phyloP scores from a whole-genome alignment of 208 protist species.

The Trypanosoma avium region DNA sequence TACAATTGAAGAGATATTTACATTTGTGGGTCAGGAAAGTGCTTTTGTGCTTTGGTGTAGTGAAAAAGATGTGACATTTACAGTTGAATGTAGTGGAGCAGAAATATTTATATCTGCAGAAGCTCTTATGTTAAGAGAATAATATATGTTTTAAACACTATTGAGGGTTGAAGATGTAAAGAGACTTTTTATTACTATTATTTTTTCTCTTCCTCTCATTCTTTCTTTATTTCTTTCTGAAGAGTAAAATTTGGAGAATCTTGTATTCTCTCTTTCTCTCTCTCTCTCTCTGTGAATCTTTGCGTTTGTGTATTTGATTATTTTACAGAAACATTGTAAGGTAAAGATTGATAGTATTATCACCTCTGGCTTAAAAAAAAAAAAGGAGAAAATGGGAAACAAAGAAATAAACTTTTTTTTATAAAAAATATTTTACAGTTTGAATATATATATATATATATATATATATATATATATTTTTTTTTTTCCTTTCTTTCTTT shows the following conservation, averaged over 20 bases:
- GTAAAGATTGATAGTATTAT: too few relatives aligned
- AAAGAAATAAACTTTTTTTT: background rate
- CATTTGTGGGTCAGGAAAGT: slow-evolving; percentile 2
- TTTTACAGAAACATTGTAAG: too few relatives aligned
- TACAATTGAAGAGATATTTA: slow-evolving; percentile 37
- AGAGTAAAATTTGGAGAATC: too few relatives aligned
- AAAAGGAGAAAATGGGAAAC: background rate
- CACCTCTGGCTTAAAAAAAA: background rate
- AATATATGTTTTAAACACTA: too few relatives aligned
- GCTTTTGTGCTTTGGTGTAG: slow-evolving; percentile 22
- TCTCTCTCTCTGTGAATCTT: too few relatives aligned
- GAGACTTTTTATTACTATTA: background rate
- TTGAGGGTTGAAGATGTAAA: background rate
- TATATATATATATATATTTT: slow-evolving; percentile 5
- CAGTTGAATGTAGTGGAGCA: slow-evolving; percentile 21
- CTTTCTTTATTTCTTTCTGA: background rate
- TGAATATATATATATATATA: too few relatives aligned
- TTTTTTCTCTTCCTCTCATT: background rate
- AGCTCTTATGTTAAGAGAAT: slow-evolving; percentile 17
- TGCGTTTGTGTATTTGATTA: background rate
- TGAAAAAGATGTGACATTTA: slow-evolving; percentile 5
- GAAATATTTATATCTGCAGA: slow-evolving; percentile 16
- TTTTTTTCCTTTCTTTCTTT: background rate
- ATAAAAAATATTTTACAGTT: too few relatives aligned
- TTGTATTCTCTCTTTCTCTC: too few relatives aligned